Conservation (phyloP, 805 yeast genomes). For the baker's yeast (Saccharomyces cerevisiae) region DNA sequence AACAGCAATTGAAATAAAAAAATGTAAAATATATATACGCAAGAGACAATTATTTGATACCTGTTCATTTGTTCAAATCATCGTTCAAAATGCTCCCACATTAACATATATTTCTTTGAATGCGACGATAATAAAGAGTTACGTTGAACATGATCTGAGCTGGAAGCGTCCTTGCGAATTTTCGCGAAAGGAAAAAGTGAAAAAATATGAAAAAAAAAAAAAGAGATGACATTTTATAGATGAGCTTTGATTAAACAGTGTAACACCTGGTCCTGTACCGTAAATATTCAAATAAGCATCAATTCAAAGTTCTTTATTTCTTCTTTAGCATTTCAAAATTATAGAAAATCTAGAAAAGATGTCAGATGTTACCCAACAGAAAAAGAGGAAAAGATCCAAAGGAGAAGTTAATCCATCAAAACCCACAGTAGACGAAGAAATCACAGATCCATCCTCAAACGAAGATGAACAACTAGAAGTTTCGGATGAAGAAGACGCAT, state of each 20-base stretch:
- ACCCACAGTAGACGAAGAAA: slow-evolving; percentile 42
- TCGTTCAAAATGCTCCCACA: neutral
- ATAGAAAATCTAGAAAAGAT: slow-evolving; percentile 1
- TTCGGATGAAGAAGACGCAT: slow-evolving; percentile 30
- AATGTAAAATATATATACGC: neutral
- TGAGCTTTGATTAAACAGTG: slow-evolving; percentile 4
- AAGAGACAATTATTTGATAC: no score
- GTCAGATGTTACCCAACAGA: slow-evolving; percentile 1
- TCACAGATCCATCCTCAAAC: slow-evolving; percentile 42
- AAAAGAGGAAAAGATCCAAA: slow-evolving; percentile 20
- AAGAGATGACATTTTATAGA: slow-evolving; percentile 41
- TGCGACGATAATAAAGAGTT: neutral
- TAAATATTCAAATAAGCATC: neutral
- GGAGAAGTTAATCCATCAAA: slow-evolving; percentile 11
- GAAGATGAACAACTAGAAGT: slow-evolving; percentile 42
- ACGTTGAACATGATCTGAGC: neutral
- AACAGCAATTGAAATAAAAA: slow-evolving; percentile 16
- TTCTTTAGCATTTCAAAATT: neutral
- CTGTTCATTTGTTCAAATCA: no score
- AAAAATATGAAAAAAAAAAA: slow-evolving; percentile 2
- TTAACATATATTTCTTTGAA: neutral
- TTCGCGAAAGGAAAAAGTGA: neutral
- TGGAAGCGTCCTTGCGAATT: neutral
- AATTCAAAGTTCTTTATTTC: neutral
- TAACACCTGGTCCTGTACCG: neutral